These are phyloP conservation scores for Corylus avellana DNA, from an alignment of 306 rosid genomes.

Conservation along the genomic window DNA sequence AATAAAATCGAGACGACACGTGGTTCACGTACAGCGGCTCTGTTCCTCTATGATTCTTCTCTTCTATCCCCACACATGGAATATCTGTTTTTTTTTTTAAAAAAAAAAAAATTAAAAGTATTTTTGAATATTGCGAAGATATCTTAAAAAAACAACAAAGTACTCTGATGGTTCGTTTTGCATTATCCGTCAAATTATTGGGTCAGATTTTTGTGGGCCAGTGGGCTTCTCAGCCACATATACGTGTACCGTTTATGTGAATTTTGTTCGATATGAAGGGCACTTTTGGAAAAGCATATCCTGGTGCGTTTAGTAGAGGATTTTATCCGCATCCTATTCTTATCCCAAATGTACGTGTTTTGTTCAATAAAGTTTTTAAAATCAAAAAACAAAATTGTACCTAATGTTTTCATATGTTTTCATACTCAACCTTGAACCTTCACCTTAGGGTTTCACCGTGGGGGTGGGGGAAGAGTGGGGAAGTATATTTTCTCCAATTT, in stretches of 20 bases:
- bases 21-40: neutral
- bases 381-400: too few relatives aligned
- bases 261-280: neutral
- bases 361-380: too few relatives aligned
- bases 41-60: neutral
- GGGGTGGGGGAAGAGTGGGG: too few relatives aligned
- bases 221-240: neutral
- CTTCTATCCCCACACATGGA: neutral
- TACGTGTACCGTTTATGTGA: too few relatives aligned
- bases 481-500: too few relatives aligned
- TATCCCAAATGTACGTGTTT: too few relatives aligned
- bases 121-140: neutral
- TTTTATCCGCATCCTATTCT: too few relatives aligned
- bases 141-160: neutral
- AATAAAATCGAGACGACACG: conserved; percentile 1
- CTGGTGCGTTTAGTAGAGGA: neutral
- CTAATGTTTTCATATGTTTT: too few relatives aligned
- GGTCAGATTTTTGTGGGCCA: neutral
- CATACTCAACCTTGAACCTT: too few relatives aligned
- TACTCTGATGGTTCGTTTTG: neutral
- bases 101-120: too few relatives aligned
- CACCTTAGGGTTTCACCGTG: too few relatives aligned
- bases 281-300: neutral
- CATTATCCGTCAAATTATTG: neutral
- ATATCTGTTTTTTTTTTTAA: too few relatives aligned